phyloP scores from a whole-genome alignment of 352 stramenopile genomes.

The Pythium biforme region DNA sequence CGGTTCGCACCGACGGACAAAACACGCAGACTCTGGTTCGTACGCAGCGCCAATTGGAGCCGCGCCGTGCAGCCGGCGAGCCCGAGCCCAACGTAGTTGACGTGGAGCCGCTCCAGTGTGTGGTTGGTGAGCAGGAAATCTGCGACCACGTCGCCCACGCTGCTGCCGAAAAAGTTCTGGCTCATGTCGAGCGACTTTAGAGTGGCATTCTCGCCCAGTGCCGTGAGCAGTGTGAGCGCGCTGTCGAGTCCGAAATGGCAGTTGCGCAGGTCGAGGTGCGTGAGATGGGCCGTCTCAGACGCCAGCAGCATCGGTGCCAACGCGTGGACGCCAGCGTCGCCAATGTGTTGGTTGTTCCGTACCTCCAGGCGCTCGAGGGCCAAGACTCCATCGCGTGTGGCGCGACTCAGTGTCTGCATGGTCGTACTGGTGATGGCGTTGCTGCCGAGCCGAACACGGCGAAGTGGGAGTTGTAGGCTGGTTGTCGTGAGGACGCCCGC shows the following conservation, averaged over 20 bases:
- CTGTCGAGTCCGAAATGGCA: constrained; percentile 71
- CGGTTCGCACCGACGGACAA: constrained; percentile 72
- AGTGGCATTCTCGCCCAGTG: constrained; percentile 48
- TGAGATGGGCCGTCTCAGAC: constrained; percentile 31
- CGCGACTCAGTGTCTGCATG: constrained; percentile 41
- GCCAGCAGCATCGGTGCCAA: constrained; percentile 56
- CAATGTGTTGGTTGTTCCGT: constrained; percentile 62
- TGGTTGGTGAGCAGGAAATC: constrained; percentile 61
- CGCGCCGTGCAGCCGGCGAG: constrained; percentile 44
- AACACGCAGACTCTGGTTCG: constrained; percentile 43
- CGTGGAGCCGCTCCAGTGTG: constrained; percentile 44
- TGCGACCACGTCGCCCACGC: constrained; percentile 67
- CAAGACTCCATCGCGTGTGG: constrained; percentile 49
- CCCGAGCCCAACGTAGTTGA: constrained; percentile 67
- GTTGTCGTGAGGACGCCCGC: background rate
- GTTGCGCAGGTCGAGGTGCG: constrained; percentile 62
- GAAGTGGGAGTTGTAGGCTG: constrained; percentile 24
- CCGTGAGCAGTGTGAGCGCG: constrained; percentile 51
- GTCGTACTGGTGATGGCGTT: constrained; percentile 58
- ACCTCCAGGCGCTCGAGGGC: constrained; percentile 57
- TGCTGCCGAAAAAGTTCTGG: constrained; percentile 70
- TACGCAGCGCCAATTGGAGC: constrained; percentile 46
- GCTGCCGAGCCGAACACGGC: constrained; percentile 53
- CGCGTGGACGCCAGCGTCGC: constrained; percentile 57
- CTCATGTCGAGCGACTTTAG: constrained; percentile 63